These are phyloP conservation scores for Pyracantha coccinea DNA, from an alignment of 331 rosid genomes.

Conservation along the genomic window DNA sequence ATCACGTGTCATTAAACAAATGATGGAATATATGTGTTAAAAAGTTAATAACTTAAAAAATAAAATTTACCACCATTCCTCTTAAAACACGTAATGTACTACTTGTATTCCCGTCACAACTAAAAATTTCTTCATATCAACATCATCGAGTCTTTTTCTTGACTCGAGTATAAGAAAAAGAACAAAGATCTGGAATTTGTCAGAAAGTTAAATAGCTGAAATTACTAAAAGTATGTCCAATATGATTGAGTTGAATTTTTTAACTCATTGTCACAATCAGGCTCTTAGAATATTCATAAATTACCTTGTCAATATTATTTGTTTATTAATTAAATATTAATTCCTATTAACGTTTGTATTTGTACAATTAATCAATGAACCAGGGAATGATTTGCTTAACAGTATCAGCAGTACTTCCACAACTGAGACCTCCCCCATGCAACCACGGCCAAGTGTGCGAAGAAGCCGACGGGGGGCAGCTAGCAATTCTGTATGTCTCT, in stretches of 20 bases:
- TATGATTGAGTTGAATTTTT: neutral
- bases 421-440: constrained; percentile 73
- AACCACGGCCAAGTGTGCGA: constrained; percentile 39
- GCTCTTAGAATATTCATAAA: neutral
- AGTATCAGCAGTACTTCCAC: constrained; percentile 66
- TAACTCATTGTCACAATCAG: neutral
- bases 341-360: neutral
- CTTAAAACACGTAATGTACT: too few species aligned
- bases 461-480: constrained; percentile 52
- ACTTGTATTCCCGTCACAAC: too few species aligned
- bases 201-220: too few species aligned
- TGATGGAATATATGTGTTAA: too few species aligned
- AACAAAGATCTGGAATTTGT: neutral
- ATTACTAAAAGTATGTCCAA: neutral
- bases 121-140: neutral
- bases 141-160: neutral
- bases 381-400: constrained; percentile 85
- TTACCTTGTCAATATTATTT: neutral
- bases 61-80: too few species aligned
- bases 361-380: neutral
- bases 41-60: too few species aligned
- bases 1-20: too few species aligned
- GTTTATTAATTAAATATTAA: neutral
- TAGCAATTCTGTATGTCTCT: constrained; percentile 48
- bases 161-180: neutral